These are phyloP conservation scores for Geotrichum candidum DNA, from an alignment of 1,139 yeast species.

Conservation along the genomic window DNA sequence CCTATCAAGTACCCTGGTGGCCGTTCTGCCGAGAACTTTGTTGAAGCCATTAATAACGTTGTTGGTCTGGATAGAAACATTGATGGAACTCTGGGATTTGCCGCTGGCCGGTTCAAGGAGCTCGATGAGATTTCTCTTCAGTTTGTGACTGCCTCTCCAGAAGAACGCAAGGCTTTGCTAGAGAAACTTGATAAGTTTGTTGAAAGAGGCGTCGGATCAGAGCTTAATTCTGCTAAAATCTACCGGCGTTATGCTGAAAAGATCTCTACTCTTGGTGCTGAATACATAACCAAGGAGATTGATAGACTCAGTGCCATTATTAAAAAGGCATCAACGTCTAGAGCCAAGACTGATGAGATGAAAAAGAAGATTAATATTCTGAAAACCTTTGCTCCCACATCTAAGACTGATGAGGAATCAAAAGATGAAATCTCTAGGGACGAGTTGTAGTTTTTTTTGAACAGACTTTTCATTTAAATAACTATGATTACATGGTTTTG, in stretches of 20 bases:
- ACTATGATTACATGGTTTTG: too few species aligned
- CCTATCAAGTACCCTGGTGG: neutral
- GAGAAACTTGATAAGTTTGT: conserved; percentile 8
- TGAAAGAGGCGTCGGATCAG: neutral
- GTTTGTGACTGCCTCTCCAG: conserved; percentile 11
- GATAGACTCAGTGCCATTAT: conserved; percentile 47
- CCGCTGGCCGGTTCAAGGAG: conserved; percentile 51
- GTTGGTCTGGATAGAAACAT: conserved; percentile 48
- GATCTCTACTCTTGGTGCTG: conserved; percentile 40
- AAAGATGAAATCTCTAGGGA: neutral
- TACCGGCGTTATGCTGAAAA: conserved; percentile 49
- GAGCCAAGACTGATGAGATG: conserved; percentile 32
- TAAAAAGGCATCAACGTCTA: conserved; percentile 34
- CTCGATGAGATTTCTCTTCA: conserved; percentile 35
- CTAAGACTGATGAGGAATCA: conserved; percentile 16
- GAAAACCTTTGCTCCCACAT: conserved; percentile 21
- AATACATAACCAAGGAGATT: conserved; percentile 47
- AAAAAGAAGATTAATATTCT: conserved; percentile 31
- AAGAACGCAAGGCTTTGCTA: neutral
- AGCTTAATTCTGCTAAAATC: conserved; percentile 31
- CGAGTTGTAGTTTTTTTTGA: neutral
- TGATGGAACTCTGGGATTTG: conserved; percentile 46
- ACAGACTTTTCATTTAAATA: neutral
- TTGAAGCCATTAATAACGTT: conserved; percentile 47
- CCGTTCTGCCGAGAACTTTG: conserved; percentile 41